Conservation (phyloP, 2,329 filamentous ascomycete genomes). For the Fusarium avenaceum region DNA sequence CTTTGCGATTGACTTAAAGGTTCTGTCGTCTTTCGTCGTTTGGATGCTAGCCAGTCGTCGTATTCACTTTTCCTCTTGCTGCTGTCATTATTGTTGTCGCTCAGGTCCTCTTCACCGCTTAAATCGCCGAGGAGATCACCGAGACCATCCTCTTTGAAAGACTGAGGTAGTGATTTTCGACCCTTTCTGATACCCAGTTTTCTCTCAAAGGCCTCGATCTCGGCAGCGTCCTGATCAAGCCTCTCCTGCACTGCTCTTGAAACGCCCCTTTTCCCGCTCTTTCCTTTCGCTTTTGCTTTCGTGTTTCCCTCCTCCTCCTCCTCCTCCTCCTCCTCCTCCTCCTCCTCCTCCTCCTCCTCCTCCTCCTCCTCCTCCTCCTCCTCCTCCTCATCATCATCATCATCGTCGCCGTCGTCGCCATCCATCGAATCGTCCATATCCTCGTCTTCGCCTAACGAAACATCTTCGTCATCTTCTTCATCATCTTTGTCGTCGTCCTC, state of each 20-base stretch:
- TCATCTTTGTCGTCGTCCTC: slow-evolving; percentile 17
- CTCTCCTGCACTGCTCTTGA: slow-evolving; percentile 59
- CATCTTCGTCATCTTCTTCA: slow-evolving; percentile 11
- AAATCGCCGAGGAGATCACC: slow-evolving; percentile 81
- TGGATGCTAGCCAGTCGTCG: slow-evolving; percentile 72
- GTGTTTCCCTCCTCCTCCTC: slow-evolving; percentile 45
- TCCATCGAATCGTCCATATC: slow-evolving; percentile 45
- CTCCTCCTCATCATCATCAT: not conserved
- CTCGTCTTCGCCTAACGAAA: slow-evolving; percentile 44
- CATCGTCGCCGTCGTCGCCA: slow-evolving; percentile 40
- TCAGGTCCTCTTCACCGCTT: slow-evolving; percentile 54
- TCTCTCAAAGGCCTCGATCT: slow-evolving; percentile 89
- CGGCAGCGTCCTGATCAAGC: slow-evolving; percentile 84
- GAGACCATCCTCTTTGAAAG: slow-evolving; percentile 85
- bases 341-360: slow-evolving; percentile 38
- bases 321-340: slow-evolving; percentile 33
- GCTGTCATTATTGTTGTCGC: slow-evolving; percentile 66
- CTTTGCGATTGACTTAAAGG: slow-evolving; percentile 14
- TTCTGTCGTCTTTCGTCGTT: slow-evolving; percentile 63
- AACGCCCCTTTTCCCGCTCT: slow-evolving; percentile 45
- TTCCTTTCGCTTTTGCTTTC: slow-evolving; percentile 40
- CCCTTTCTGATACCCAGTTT: slow-evolving; percentile 85
- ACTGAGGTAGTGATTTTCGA: slow-evolving; percentile 78
- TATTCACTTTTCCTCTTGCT: slow-evolving; percentile 72
- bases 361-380: slow-evolving; percentile 41